Evolutionary conservation across 2,329 filamentous ascomycete genomes (phyloP).

Genomic region (Verruconis gallopava): DNA sequence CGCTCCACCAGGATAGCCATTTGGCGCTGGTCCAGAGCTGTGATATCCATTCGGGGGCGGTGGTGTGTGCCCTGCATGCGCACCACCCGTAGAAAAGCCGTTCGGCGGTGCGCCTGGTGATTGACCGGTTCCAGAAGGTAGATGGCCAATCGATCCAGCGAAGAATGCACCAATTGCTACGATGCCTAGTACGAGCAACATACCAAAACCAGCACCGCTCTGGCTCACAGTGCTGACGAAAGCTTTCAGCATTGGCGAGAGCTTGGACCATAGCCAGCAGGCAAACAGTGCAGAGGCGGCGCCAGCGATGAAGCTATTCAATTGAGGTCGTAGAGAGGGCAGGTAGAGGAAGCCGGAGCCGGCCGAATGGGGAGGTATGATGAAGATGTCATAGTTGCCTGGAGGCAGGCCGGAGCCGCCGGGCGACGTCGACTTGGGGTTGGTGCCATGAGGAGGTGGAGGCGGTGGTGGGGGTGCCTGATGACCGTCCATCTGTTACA

Average conservation of each 20-base stretch:
- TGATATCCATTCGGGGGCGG: slow-evolving; percentile 1
- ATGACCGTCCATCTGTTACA: slow-evolving; percentile 5
- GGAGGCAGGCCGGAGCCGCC: slow-evolving; percentile 55
- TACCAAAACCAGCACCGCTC: slow-evolving; percentile 51
- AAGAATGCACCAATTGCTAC: slow-evolving; percentile 72
- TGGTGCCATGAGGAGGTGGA: slow-evolving; percentile 73
- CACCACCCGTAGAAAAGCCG: slow-evolving; percentile 3
- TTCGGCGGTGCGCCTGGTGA: slow-evolving; percentile 5
- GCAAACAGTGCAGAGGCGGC: slow-evolving; percentile 63
- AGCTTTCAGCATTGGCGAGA: slow-evolving; percentile 52
- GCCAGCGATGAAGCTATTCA: slow-evolving; percentile 84
- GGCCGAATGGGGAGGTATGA: slow-evolving; percentile 83
- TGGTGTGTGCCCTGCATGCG: slow-evolving; percentile 5
- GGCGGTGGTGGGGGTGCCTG: slow-evolving; percentile 49
- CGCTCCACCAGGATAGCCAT: neutral
- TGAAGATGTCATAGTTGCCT: slow-evolving; percentile 94
- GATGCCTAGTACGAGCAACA: slow-evolving; percentile 56
- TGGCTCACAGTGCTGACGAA: slow-evolving; percentile 6
- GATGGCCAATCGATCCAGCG: slow-evolving; percentile 42
- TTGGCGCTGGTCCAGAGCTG: neutral
- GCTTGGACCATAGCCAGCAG: slow-evolving; percentile 57
- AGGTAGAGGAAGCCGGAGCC: slow-evolving; percentile 87
- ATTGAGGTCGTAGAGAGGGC: slow-evolving; percentile 73
- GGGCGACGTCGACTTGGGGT: slow-evolving; percentile 53
- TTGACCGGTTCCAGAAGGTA: slow-evolving; percentile 24